Evolutionary conservation across 352 stramenopile genomes (phyloP).

Genomic region (Phytopythium ostracodes): DNA sequence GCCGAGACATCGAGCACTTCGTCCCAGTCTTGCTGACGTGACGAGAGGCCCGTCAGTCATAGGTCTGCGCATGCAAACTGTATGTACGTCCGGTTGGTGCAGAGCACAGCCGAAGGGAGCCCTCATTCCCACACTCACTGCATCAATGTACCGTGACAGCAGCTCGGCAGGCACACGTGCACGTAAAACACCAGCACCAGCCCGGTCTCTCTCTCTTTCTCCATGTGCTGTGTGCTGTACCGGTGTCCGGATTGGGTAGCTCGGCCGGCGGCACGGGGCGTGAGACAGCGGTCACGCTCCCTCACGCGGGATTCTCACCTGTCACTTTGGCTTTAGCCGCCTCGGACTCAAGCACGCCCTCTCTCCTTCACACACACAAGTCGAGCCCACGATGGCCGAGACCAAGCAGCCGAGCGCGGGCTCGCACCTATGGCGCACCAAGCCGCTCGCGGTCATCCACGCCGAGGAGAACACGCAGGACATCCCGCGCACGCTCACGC

Average conservation of each 20-base stretch:
- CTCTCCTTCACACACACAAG: not conserved
- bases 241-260: not conserved
- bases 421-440: conserved; percentile 36
- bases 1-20: not conserved
- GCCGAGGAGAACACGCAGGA: conserved; percentile 49
- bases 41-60: not conserved
- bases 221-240: not conserved
- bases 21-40: not conserved
- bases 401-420: not conserved
- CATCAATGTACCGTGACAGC: too few relatives aligned
- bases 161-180: not conserved
- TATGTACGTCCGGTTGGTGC: not conserved
- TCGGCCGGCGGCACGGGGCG: not conserved
- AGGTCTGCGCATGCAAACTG: not conserved
- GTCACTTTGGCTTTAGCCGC: conserved; percentile 2
- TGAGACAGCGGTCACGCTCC: not conserved
- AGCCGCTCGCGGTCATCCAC: conserved; percentile 51
- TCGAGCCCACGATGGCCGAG: conserved; percentile 1
- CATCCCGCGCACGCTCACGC: conserved; percentile 40
- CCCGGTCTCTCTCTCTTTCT: not conserved
- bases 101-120: not conserved
- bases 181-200: not conserved
- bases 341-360: not conserved
- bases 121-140: too few relatives aligned
- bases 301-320: not conserved